Evolutionary conservation across 768 basidiomycete species (phyloP).

Genomic region (Mycena albidolilacea): DNA sequence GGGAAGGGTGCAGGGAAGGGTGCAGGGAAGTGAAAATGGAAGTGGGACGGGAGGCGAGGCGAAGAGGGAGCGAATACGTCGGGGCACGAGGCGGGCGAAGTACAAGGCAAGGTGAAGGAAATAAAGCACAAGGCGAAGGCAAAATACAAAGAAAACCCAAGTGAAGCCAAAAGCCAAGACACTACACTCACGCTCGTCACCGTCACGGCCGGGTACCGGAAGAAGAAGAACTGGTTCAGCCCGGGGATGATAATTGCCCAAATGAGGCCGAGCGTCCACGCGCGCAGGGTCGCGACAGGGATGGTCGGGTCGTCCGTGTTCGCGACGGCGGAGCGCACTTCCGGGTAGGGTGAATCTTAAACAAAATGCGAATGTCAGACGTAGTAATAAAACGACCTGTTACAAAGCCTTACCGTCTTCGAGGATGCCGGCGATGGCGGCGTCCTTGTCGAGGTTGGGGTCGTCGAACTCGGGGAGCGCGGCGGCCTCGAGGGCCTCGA

Average conservation of each 20-base stretch:
- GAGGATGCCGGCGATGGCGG: conserved; percentile 52
- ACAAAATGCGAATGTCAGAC: no score
- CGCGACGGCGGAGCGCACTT: conserved; percentile 69
- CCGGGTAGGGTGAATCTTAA: no score
- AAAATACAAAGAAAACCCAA: not conserved
- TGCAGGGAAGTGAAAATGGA: no score
- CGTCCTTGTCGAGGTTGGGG: conserved; percentile 67
- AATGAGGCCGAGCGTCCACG: conserved; percentile 75
- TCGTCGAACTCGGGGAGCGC: conserved; percentile 62
- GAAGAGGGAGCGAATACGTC: no score
- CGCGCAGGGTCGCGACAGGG: conserved; percentile 73
- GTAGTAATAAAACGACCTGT: no score
- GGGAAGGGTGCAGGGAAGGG: no score
- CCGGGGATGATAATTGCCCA: conserved; percentile 78
- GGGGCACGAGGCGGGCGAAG: no score
- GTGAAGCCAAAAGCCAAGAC: not conserved
- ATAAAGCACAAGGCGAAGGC: not conserved
- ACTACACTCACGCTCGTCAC: conserved; percentile 59
- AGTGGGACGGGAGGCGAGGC: no score
- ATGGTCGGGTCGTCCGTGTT: conserved; percentile 78
- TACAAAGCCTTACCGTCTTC: no score
- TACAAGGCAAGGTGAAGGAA: not conserved
- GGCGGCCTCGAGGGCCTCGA: conserved; percentile 39
- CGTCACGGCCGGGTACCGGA: conserved; percentile 72
- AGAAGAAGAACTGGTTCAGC: conserved; percentile 84